A percentile compares a stretch with the other conserved stretches of the same genome.
Evolutionary conservation across 495 filamentous ascomycete genomes (phyloP).

Genomic region (Cercophora newfieldiana): DNA sequence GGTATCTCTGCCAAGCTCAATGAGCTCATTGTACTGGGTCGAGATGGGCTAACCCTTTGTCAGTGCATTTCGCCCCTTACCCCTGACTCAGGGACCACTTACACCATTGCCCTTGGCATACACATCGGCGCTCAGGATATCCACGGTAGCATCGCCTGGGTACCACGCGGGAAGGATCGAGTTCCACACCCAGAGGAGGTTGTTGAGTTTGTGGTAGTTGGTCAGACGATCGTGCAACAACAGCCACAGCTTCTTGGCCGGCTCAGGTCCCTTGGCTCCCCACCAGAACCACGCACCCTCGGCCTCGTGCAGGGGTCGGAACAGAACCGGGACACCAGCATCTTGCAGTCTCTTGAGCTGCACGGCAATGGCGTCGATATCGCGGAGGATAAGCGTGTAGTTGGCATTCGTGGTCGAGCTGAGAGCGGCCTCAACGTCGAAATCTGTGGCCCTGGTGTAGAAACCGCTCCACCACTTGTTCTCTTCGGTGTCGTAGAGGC

Average conservation of each 20-base stretch:
- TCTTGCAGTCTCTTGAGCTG: constrained; percentile 43
- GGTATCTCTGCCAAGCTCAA: constrained; percentile 43
- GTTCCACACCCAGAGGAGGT: constrained; percentile 54
- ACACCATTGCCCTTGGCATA: constrained; percentile 41
- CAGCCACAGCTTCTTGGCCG: constrained; percentile 43
- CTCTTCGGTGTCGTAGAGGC: constrained; percentile 41
- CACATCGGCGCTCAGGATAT: constrained; percentile 42
- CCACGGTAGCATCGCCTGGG: constrained; percentile 44
- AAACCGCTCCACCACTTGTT: constrained; percentile 51
- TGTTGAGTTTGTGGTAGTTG: constrained; percentile 42
- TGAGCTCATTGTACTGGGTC: constrained; percentile 44
- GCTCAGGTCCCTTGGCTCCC: constrained; percentile 49
- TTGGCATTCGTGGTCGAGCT: constrained; percentile 39
- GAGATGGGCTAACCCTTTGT: constrained; percentile 34
- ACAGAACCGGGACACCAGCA: constrained; percentile 46
- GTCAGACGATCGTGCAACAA: constrained; percentile 46
- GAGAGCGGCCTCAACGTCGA: constrained; percentile 43
- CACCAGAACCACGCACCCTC: constrained; percentile 56
- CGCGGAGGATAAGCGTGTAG: constrained; percentile 48
- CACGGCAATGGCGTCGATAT: constrained; percentile 52
- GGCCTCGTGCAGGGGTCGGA: constrained; percentile 50
- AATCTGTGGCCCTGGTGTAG: constrained; percentile 49
- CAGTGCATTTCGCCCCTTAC: not conserved
- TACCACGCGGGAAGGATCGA: constrained; percentile 48
- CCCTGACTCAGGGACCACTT: constrained; percentile 9